Percentiles rank a stretch among this genome's conserved stretches.
Conservation (phyloP, 768 basidiomycete genomes). For the Gelatoporia subvermispora region DNA sequence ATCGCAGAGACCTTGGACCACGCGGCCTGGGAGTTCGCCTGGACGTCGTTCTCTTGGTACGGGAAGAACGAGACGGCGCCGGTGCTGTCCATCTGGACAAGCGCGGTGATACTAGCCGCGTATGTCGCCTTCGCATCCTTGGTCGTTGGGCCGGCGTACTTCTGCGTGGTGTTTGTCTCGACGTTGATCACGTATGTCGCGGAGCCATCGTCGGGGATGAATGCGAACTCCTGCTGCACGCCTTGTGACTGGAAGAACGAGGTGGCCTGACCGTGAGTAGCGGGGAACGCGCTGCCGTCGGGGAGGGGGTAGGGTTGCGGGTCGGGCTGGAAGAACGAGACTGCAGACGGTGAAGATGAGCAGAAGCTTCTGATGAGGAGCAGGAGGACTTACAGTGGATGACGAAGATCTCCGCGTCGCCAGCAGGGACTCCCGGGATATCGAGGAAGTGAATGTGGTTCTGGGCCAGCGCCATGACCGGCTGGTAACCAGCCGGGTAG, state of each 20-base stretch:
- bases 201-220: conserved; percentile 69
- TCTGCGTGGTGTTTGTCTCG: conserved; percentile 62
- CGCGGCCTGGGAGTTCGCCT: conserved; percentile 38
- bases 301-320: conserved; percentile 51
- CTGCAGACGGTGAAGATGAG: conserved; percentile 30
- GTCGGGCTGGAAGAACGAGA: conserved; percentile 73
- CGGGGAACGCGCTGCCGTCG: conserved; percentile 54
- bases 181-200: conserved; percentile 74
- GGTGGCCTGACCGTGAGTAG: conserved; percentile 59
- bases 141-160: conserved; percentile 51
- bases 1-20: conserved; percentile 48
- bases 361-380: neutral
- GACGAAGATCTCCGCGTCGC: conserved; percentile 75
- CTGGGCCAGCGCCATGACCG: conserved; percentile 77
- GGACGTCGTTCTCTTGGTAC: conserved; percentile 42
- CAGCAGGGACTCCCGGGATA: conserved; percentile 61
- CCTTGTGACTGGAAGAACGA: conserved; percentile 59
- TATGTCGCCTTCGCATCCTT: conserved; percentile 61
- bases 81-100: conserved; percentile 63
- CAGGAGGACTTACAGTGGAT: conserved; percentile 68
- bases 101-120: conserved; percentile 53
- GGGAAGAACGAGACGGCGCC: conserved; percentile 60
- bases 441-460: conserved; percentile 86
- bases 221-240: conserved; percentile 73
- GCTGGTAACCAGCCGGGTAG: conserved; percentile 52